Evolutionary conservation across 2,329 filamentous ascomycete genomes (phyloP), one percentile per base, ranked within the genome.

Genomic region (Coleophoma crateriformis): DNA sequence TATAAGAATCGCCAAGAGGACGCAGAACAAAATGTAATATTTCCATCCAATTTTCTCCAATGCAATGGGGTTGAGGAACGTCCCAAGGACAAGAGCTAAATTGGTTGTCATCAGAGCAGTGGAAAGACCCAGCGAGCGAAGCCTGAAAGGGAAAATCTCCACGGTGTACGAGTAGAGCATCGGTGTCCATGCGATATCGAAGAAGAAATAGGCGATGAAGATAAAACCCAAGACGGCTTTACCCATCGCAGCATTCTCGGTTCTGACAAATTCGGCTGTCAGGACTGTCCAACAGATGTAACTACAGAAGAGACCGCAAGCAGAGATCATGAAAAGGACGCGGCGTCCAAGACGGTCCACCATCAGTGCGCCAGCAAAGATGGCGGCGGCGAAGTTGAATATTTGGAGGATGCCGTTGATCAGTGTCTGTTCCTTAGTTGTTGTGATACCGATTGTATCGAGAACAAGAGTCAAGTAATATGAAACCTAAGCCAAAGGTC

Each of bases 121-220:
- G 8, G 54, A 41, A 12, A 56, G 34, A 8, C 57, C 56, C 46
- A 58, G 55, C n/a, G 58, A 53, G 44, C 80, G 77, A 22, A 81
- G 68, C 44, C 74, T 70, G 67, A 79, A 83, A 0, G 79, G 79
- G 13, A 82, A 69, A 33, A 84, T 68, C 65, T 84, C 80, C 7
- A 80, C 72, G 1, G 77, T 72, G 54, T 83, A 83, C 47, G 75
- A 74, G 35, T 81, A 71, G 11, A 82, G 68, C 40, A 83, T 69
- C 44, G 78, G 77, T 0, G 76, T 80, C 64, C 78, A 82, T 43
- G 75, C 78, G 50, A 82, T 77, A 53, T 79, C 77, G 64, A 82
- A 82, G 57, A 77, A 79, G 58, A 79, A 69, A 47, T 75, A 74
- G 56, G 81, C 83, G 17, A 80, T 64, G 73, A 80, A 83, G 54